Base-by-base conservation (phyloP, 129 eudicot genomes). In the Mikania micrantha region DNA sequence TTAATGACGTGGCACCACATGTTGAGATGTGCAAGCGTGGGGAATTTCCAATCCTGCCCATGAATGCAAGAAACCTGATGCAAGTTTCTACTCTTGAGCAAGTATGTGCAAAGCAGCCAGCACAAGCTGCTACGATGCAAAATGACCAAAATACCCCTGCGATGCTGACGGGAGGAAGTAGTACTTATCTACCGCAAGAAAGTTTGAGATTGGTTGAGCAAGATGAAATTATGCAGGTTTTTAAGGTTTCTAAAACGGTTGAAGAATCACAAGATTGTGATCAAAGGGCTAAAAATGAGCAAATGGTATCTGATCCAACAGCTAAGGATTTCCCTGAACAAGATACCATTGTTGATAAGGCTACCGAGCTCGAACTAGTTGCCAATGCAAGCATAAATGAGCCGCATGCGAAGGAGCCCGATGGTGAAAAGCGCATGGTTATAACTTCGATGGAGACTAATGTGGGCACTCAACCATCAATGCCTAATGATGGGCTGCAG, bases 1-100 rank as follows among this genome's bases (percentile, higher is more conserved):
- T 69, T 24, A 91, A 91, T 56, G 97, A 91, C 17, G 72, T 91
- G 60, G 97, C 85, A 15, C 96, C 97, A 57, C 80, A 88, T 13
- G 77, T 79, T 47, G 73, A 64, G 77, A 75, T 84, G 84, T 75
- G 73, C 62, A 83, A 74, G 34, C 72, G 96, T 70, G 79, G 71
- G 40, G 92, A 85, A 15, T 17, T 78, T 34, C 78, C 81, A 9
- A 58, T 85, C 47, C 96, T 85, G 13, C 69, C 57, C 12, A 47
- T 69, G 36, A 76, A 73, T 49, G 78, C 69, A 9, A 81, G 75
- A 66, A 69, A 3, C 76, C 77, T 22, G 41, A 52, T 12, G 3
- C 81, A 86, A 54, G 45, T 74, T 31, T 53, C 54, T 40, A 9
- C 62, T 65, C 69, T 74, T 12, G 74, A 74, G 44, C 34, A 69